Evolutionary conservation across 345 rosid species (phyloP).

Genomic region (Rhodomyrtus tomentosa): DNA sequence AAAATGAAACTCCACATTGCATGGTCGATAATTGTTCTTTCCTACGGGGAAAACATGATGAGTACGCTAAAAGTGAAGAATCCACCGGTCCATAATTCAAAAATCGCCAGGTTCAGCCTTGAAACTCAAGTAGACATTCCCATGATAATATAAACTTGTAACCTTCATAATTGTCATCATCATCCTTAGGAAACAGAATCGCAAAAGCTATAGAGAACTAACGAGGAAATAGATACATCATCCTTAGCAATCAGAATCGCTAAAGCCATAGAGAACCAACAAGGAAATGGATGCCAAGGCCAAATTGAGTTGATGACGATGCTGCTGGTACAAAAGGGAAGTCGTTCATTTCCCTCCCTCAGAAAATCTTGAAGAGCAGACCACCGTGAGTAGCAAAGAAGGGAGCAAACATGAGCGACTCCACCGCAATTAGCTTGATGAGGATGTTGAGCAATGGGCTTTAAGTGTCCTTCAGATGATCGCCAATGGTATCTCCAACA

Average conservation of each 20-base stretch:
- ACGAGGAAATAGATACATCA: background rate
- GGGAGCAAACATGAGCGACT: slow-evolving; percentile 30
- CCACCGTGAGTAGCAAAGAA: slow-evolving; percentile 34
- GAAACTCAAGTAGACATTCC: background rate
- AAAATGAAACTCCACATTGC: background rate
- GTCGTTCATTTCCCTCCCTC: background rate
- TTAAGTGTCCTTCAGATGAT: slow-evolving; percentile 2
- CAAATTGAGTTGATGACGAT: background rate
- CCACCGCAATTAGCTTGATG: slow-evolving; percentile 32
- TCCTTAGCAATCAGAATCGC: too few relatives aligned
- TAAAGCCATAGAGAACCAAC: background rate
- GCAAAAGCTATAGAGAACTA: background rate
- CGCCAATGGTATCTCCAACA: background rate
- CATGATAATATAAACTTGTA: background rate
- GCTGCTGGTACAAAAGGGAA: background rate
- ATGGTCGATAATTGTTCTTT: background rate
- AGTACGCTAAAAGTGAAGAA: background rate
- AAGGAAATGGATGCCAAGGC: background rate
- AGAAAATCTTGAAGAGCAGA: slow-evolving; percentile 20
- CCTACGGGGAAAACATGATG: background rate
- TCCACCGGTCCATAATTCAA: background rate
- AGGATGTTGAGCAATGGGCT: slow-evolving; percentile 29
- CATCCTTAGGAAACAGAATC: background rate
- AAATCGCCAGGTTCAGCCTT: background rate
- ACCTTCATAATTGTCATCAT: background rate